These are phyloP conservation scores for Teunomyces pallodes DNA, from an alignment of 805 yeast genomes.

Conservation along the genomic window DNA sequence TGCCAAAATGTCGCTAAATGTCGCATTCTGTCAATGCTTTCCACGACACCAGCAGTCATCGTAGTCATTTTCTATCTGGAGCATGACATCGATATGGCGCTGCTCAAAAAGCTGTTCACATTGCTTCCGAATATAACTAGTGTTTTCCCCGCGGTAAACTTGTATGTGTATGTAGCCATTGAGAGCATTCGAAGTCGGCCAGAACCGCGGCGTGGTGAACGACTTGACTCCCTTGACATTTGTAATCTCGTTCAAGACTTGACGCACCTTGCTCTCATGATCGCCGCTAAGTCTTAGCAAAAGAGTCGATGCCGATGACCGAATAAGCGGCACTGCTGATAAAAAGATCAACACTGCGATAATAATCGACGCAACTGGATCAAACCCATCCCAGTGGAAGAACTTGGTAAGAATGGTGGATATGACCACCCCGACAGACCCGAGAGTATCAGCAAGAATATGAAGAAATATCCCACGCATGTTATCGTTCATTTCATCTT, in stretches of 20 bases:
- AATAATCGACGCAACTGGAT: slow-evolving; percentile 86
- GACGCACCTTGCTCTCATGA: slow-evolving; percentile 62
- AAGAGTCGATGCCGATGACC: slow-evolving; percentile 73
- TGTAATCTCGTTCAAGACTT: slow-evolving; percentile 64
- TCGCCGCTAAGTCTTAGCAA: slow-evolving; percentile 58
- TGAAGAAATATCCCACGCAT: slow-evolving; percentile 95
- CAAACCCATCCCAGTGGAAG: slow-evolving; percentile 73
- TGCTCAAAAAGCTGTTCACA: slow-evolving; percentile 53
- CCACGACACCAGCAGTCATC: slow-evolving; percentile 68
- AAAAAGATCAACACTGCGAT: slow-evolving; percentile 77
- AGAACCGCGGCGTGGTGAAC: slow-evolving; percentile 86
- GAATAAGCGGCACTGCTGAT: slow-evolving; percentile 81
- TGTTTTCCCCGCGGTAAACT: slow-evolving; percentile 62
- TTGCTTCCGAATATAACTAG: slow-evolving; percentile 55
- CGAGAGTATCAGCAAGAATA: slow-evolving; percentile 91
- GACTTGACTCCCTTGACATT: slow-evolving; percentile 77
- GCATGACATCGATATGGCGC: slow-evolving; percentile 52
- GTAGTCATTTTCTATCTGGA: slow-evolving; percentile 66
- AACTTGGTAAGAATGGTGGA: slow-evolving; percentile 76
- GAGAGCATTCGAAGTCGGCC: slow-evolving; percentile 52
- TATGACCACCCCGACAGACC: slow-evolving; percentile 94
- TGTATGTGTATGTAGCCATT: slow-evolving; percentile 83
- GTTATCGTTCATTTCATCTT: slow-evolving; percentile 50
- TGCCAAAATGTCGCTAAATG: not conserved
- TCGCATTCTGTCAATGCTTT: not conserved